Evolutionary conservation across 257 asterid genomes (phyloP).

Genomic region (Solanum arcanum): DNA sequence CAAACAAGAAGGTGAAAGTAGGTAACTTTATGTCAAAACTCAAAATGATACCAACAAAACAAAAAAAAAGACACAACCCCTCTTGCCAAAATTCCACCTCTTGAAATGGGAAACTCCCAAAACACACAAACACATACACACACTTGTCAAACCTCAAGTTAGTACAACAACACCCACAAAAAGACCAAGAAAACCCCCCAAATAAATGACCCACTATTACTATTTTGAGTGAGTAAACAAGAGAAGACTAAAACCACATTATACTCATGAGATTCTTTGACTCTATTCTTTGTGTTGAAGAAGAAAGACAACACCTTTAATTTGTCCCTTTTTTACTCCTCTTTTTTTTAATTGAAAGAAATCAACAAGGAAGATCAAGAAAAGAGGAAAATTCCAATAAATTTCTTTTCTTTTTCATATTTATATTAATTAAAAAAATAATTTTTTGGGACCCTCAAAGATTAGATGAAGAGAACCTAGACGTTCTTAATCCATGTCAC

Average conservation of each 20-base stretch:
- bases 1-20: neutral
- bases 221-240: neutral
- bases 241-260: neutral
- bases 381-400: neutral
- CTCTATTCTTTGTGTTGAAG: neutral
- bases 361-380: neutral
- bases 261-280: neutral
- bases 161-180: neutral
- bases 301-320: neutral
- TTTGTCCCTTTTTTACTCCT: neutral
- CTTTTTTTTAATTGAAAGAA: neutral
- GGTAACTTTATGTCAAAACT: neutral
- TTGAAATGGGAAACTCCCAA: neutral
- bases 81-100: neutral
- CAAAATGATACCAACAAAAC: neutral
- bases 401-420: neutral
- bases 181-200: neutral
- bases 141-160: neutral
- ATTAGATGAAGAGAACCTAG: constrained; percentile 11
- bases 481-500: neutral
- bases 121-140: neutral
- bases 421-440: neutral
- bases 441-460: neutral
- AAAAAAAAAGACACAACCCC: neutral
- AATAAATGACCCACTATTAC: neutral